These are phyloP conservation scores for Sporothrix luriei DNA, from an alignment of 2,329 filamentous ascomycete species.

Conservation along the genomic window DNA sequence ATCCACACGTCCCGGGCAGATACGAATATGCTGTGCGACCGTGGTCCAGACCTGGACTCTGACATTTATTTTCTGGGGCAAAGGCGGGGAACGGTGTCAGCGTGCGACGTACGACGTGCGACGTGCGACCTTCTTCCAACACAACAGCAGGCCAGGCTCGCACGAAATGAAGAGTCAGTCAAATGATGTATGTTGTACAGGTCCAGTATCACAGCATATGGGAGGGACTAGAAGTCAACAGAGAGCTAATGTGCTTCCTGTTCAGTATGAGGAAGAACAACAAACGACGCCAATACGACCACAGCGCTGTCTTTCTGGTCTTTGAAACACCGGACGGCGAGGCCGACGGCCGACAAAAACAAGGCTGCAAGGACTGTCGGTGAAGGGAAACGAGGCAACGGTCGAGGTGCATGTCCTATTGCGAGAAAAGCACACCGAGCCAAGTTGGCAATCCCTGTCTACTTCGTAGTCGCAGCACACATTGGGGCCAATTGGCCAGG, in stretches of 20 bases:
- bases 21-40: conserved; percentile 13
- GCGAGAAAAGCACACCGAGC: neutral
- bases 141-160: neutral
- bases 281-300: too few species aligned
- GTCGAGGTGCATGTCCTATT: conserved; percentile 11
- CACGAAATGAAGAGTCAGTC: conserved; percentile 5
- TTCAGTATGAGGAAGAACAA: too few species aligned
- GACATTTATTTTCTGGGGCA: neutral
- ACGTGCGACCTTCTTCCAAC: neutral
- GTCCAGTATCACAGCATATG: neutral
- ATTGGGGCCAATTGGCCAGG: neutral
- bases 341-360: neutral
- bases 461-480: neutral
- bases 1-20: neutral
- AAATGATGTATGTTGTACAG: neutral
- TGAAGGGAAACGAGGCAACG: conserved; percentile 5
- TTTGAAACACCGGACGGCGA: neutral
- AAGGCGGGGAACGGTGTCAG: neutral
- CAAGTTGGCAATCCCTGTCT: neutral
- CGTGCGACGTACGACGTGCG: neutral
- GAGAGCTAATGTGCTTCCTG: too few species aligned
- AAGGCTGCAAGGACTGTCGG: neutral
- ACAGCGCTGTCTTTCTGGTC: too few species aligned
- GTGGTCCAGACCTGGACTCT: neutral
- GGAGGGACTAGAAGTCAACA: too few species aligned